These are phyloP conservation scores for Hypoxylon sp. DNA, from an alignment of 2,329 filamentous ascomycete genomes.

Conservation along the genomic window DNA sequence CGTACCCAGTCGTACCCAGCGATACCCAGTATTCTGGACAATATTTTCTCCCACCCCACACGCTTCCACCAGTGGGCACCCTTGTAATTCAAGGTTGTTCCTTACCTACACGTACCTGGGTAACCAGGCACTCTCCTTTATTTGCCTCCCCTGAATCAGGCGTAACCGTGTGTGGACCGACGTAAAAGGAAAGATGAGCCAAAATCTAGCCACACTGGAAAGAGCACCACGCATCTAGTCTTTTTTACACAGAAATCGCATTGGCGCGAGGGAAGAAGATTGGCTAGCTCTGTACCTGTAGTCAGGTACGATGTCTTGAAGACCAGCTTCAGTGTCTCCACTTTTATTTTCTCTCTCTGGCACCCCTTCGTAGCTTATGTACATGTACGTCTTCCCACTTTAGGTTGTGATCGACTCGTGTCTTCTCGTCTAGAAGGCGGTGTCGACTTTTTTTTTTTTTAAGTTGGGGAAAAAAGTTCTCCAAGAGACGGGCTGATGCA, in stretches of 20 bases:
- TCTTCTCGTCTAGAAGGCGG: slow-evolving; percentile 23
- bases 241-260: slow-evolving; percentile 15
- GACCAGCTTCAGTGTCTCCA: neutral
- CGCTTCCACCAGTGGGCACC: neutral
- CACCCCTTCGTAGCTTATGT: slow-evolving; percentile 12
- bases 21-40: slow-evolving; percentile 30
- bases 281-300: slow-evolving; percentile 14
- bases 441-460: slow-evolving; percentile 15
- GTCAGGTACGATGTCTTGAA: slow-evolving; percentile 14
- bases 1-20: slow-evolving; percentile 5
- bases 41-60: slow-evolving; percentile 13
- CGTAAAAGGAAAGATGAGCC: slow-evolving; percentile 23
- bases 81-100: slow-evolving; percentile 2
- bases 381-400: slow-evolving; percentile 8
- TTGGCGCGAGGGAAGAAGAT: slow-evolving; percentile 20
- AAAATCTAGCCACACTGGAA: slow-evolving; percentile 16
- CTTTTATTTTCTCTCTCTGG: slow-evolving; percentile 11
- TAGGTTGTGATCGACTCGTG: slow-evolving; percentile 32
- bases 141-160: slow-evolving; percentile 41
- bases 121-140: slow-evolving; percentile 27
- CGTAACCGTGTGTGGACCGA: slow-evolving; percentile 10
- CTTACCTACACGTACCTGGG: neutral
- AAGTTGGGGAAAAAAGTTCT: neutral
- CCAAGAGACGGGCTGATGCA: slow-evolving; percentile 32
- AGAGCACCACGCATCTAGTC: slow-evolving; percentile 16